Evolutionary conservation across 306 rosid species (phyloP), one percentile per base, ranked within the genome.

Genomic region (Heteromeles arbutifolia): DNA sequence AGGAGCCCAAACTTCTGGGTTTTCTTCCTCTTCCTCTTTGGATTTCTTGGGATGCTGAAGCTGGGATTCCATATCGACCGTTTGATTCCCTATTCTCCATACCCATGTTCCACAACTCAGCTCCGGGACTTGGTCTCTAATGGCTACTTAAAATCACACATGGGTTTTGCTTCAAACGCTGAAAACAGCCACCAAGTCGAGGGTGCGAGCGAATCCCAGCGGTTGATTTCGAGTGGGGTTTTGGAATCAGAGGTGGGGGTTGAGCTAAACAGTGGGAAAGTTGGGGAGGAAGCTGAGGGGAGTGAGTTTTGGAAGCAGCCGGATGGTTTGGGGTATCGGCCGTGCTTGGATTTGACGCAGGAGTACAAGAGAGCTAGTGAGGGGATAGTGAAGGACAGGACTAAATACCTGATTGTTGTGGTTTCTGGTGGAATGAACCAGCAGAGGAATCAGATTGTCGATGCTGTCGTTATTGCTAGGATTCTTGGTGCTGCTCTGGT

Each of bases 391-490:
- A 84, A 50, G 62, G 79, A 86, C 31, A 88, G 92, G 81, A 89
- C 84, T 24, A 95, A 87, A 83, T 90, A 88, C 28, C 83, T 95
- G 4, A 77, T 95, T 89, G 98, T 92, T 61, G 99, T 95, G 34
- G 97, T 92, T 78, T 88, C 96, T 25, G 99, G 99, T 2, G 99
- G 99, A n/a, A 74, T 95, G 93, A 95, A 95, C 86, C 99, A 95
- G 77, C 99, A 95, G 67, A 90, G 98, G 87, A 95, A 92, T 83
- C 99, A 95, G 81, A 95, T 95, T 81, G 99, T 95, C 28, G 99
- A 95, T 82, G 99, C 99, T 50, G 99, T 95, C 65, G 92, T 95
- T 13, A 92, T 95, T 82, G 98, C 99, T 52, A 90, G 99, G 85
- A 95, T 95, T 68, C 99, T 95, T 69, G 97, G 97, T 0, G 99